Base-by-base conservation (phyloP, 1,284 basidiomycete genomes). In the Fereydounia khargensis region DNA sequence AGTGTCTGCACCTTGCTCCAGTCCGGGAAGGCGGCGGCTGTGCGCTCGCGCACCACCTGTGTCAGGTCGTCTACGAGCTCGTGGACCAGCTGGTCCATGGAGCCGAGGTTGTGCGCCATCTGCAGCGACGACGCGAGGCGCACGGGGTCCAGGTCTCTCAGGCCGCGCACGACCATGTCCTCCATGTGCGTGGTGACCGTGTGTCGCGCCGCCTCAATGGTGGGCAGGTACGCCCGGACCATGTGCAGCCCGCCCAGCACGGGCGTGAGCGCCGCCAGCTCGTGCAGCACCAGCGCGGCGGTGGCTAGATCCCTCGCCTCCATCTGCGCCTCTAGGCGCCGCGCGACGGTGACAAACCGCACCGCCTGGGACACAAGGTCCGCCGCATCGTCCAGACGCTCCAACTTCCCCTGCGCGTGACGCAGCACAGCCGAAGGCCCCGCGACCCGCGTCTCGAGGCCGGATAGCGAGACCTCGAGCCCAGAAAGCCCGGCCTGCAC, bases 71-170 rank as follows among this genome's bases (percentile, higher is more conserved):
- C 78, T 13, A 95, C 79, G 0, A 96, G 82, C 47, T 85, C 84
- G 48, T 86, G 83, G 1, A 96, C 88, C 3, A 96, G 82, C 17
- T 84, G 81, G 0, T 91, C 88, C 3, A 97, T 80, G 6, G 89
- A 84, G 19, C 86, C 82, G 6, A 98, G 82, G 73, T 96, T 96
- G 77, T 90, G 88, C 2, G 92, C 91, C 0, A 91, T 95, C 80
- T 97, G 94, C 7, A 97, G 81, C 0, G 90, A 89, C 3, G 89
- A 89, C 28, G 22, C 38, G 24, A 32, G 36, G 21, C 34, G 10
- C 33, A 27, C 17, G 42, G n/a, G n/a, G 7, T 50, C 54, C 2
- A 68, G 47, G 27, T 70, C 68, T 13, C 63, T 54, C 2, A 70
- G 49, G 6, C 65, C 68, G 14, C 49, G 40, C 2, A 70, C 65